phyloP scores from a whole-genome alignment of 2,329 filamentous ascomycete genomes.

The Tolypocladium endophyticum region DNA sequence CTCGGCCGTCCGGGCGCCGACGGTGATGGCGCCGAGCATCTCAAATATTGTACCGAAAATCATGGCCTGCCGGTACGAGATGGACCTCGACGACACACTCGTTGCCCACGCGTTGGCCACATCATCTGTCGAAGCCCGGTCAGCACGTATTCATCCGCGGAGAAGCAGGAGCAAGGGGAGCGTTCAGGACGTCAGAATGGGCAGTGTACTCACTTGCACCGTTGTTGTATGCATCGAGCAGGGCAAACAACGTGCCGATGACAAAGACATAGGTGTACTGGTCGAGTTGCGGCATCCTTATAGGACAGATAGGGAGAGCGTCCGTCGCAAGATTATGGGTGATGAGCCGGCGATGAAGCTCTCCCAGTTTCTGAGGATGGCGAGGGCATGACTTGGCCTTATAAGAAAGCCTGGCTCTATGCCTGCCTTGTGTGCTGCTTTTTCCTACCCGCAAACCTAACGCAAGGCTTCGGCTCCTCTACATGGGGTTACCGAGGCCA shows the following conservation, averaged over 20 bases:
- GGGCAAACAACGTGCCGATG: slow-evolving; percentile 65
- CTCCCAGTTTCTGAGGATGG: neutral
- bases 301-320: neutral
- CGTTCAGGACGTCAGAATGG: neutral
- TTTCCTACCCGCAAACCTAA: neutral
- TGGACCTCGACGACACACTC: slow-evolving; percentile 60
- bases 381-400: neutral
- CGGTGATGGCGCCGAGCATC: slow-evolving; percentile 52
- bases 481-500: neutral
- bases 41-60: slow-evolving; percentile 55
- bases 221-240: slow-evolving; percentile 71
- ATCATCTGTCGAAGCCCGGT: slow-evolving; percentile 46
- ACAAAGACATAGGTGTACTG: slow-evolving; percentile 63
- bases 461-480: neutral
- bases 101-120: slow-evolving; percentile 79
- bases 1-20: slow-evolving; percentile 56
- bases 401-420: neutral
- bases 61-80: slow-evolving; percentile 60
- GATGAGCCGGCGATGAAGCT: neutral
- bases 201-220: slow-evolving; percentile 53
- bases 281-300: slow-evolving; percentile 42
- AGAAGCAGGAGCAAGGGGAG: neutral
- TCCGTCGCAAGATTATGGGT: neutral
- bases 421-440: neutral
- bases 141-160: slow-evolving; percentile 1